Evolutionary conservation across 2,329 filamentous ascomycete genomes (phyloP), one percentile per base, ranked within the genome.

Genomic region (Cordyceps fumosorosea): DNA sequence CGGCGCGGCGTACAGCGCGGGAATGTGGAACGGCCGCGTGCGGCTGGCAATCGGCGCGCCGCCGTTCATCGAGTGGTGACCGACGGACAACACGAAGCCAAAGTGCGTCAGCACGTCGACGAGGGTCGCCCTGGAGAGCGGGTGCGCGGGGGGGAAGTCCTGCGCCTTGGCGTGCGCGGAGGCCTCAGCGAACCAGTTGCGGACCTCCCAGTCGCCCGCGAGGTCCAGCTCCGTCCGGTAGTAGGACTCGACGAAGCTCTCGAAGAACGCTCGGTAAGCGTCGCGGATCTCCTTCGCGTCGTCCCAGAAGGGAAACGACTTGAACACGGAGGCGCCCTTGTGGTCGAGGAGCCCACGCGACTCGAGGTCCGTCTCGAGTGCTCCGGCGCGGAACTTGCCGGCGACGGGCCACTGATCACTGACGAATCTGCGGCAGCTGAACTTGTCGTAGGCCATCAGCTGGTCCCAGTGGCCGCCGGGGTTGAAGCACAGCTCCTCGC

Each of bases 141-240:
- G 34, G 32, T 66, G 64, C 6, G 66, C 57, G 11, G 67, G 63
- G n/a, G 76, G 78, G 68, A 81, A 79, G 67, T 80, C 76, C 34
- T 76, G 67, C 1, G 72, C 72, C 60, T 71, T 56, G 0, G 77
- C 78, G 1, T 66, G 63, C 2, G 68, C 69, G 55, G 69, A 73
- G 26, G 75, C 75, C 69, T 81, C 78, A 1, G 56, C 51, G 32
- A 78, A 71, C 78, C 78, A 81, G n/a, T 70, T 70, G 60, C 77
- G 74, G 1, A 81, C 66, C 63, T 81, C 79, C 0, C 52, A 24
- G 65, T 82, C 80, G 4, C 62, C 57, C 1, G 60, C 56, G 11
- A 81, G 64, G 7, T 67, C 68, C 1, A 58, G 55, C 53, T 76
- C 69, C 32, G 65, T 66, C 2, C 62, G 3, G 68, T 82, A 82